Base-by-base conservation (phyloP, 768 basidiomycete species). In the Russula foetens region DNA sequence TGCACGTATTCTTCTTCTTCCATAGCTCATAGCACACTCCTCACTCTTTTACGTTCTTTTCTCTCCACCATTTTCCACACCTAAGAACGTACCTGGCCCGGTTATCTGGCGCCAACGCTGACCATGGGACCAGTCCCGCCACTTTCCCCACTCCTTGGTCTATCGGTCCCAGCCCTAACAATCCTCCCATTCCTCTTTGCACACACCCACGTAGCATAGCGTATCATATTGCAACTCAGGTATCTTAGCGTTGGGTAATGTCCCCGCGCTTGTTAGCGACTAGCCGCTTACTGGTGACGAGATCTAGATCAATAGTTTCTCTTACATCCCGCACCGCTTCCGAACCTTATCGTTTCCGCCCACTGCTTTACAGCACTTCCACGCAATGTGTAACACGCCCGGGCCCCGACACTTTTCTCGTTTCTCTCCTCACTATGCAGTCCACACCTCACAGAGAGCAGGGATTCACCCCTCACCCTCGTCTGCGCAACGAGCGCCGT, bases 321-420 rank as follows among this genome's bases (percentile, higher is more conserved):
- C 49, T 56, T 39, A 17, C 49, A 43, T 24, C 38, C 54, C 50
- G 28, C 56, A 33, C 50, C 56, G 61, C 56, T 62, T 62, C 61
- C 61, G 61, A 62, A 35, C 56, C 55, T 48, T 47, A 29, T 62
- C 61, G 61, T 58, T 48, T 58, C 61, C 61, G 56, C 44, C 23
- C 11, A 31, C 17, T 49, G 38, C 44, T n/a, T 31, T 4, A 4
- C 9, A 9, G 21, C 28, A 12, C 26, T 41, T 53, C 26, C 50
- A 17, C 28, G 24, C 33, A 38, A 59, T 21, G 39, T 35, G 21
- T 33, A 15, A 35, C 50, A 19, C n/a, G 23, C 21, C 12, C 41
- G 21, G 4, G 23, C 21, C 12, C 41, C 29, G 4, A 24, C 17
- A 7, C n/a, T 31, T 28, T 29, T 50, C 21, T 11, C 26, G 19